Evolutionary conservation across 2,329 filamentous ascomycete genomes (phyloP).

Genomic region (Chrysoporthe deuterocubensis): DNA sequence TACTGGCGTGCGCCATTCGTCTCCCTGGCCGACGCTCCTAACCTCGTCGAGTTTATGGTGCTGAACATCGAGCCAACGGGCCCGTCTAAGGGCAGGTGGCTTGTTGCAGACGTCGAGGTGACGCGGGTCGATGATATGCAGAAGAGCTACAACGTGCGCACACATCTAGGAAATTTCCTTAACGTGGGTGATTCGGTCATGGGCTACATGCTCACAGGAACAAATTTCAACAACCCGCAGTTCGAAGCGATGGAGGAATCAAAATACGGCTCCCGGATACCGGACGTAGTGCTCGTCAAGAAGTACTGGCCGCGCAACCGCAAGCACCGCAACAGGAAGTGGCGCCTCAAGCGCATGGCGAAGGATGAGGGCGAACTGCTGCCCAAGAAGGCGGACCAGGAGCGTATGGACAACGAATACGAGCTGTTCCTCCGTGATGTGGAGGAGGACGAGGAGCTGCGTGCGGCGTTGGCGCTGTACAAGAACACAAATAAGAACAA

Average conservation of each 20-base stretch:
- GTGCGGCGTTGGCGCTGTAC: slow-evolving; percentile 84
- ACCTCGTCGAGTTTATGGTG: slow-evolving; percentile 89
- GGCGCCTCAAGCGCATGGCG: slow-evolving; percentile 93
- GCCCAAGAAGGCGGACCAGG: slow-evolving; percentile 85
- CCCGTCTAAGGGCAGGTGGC: slow-evolving; percentile 76
- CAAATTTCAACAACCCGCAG: slow-evolving; percentile 90
- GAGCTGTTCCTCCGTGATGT: slow-evolving; percentile 97
- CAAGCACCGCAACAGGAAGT: slow-evolving; percentile 83
- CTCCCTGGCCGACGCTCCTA: slow-evolving; percentile 79
- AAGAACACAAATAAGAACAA: slow-evolving; percentile 63
- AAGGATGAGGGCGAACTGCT: slow-evolving; percentile 87
- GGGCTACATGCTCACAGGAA: slow-evolving; percentile 88
- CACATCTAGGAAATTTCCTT: slow-evolving; percentile 84
- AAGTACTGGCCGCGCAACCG: slow-evolving; percentile 89
- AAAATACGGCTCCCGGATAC: slow-evolving; percentile 77
- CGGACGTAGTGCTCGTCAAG: slow-evolving; percentile 95
- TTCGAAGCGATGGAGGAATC: slow-evolving; percentile 83
- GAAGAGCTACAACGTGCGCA: slow-evolving; percentile 85
- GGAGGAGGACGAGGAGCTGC: slow-evolving; percentile 89
- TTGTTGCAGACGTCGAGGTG: slow-evolving; percentile 85
- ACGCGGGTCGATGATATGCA: slow-evolving; percentile 87
- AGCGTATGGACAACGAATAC: slow-evolving; percentile 88
- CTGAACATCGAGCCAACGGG: slow-evolving; percentile 89
- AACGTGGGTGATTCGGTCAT: slow-evolving; percentile 90
- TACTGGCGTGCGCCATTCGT: slow-evolving; percentile 93